Conservation (phyloP, 2,329 filamentous ascomycete genomes). For the Monascus ruber region DNA sequence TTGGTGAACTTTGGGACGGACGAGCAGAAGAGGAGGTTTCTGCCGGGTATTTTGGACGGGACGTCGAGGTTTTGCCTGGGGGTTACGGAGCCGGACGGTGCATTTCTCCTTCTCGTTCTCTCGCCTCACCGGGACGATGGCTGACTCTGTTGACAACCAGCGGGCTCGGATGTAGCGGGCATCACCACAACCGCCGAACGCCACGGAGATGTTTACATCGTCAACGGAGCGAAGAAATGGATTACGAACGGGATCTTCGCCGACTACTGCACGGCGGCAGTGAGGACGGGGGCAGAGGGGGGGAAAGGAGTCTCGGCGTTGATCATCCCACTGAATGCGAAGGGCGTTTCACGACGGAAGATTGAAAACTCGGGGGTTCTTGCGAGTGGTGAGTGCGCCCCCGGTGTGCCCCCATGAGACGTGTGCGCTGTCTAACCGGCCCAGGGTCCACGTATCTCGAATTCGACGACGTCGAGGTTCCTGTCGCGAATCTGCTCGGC, state of each 20-base stretch:
- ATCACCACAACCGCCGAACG: conserved; percentile 45
- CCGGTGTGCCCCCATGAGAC: too few species aligned
- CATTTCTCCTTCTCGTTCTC: too few species aligned
- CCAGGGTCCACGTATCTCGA: conserved; percentile 53
- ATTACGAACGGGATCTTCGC: conserved; percentile 50
- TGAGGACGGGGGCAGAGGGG: conserved; percentile 47
- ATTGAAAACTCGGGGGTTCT: conserved; percentile 51
- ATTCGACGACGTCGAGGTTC: conserved; percentile 73
- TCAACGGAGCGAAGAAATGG: conserved; percentile 55
- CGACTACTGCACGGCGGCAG: conserved; percentile 48
- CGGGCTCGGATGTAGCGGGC: conserved; percentile 48
- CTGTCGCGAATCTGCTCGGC: conserved; percentile 60
- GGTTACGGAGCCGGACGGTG: background rate
- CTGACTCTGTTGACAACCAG: conserved; percentile 8
- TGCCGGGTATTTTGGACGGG: conserved; percentile 49
- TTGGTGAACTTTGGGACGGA: conserved; percentile 19
- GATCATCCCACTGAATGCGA: conserved; percentile 42
- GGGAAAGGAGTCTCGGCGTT: conserved; percentile 46
- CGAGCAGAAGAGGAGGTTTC: conserved; percentile 33
- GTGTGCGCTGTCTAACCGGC: too few species aligned
- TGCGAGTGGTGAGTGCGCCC: conserved; percentile 36
- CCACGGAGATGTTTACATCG: conserved; percentile 41
- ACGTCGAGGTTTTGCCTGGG: conserved; percentile 23
- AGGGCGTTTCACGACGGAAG: conserved; percentile 39
- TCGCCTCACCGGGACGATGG: background rate